Percentiles rank a stretch among this genome's conserved stretches.
These are phyloP conservation scores for Apocynum venetum DNA, from an alignment of 257 asterid species.

Conservation along the genomic window DNA sequence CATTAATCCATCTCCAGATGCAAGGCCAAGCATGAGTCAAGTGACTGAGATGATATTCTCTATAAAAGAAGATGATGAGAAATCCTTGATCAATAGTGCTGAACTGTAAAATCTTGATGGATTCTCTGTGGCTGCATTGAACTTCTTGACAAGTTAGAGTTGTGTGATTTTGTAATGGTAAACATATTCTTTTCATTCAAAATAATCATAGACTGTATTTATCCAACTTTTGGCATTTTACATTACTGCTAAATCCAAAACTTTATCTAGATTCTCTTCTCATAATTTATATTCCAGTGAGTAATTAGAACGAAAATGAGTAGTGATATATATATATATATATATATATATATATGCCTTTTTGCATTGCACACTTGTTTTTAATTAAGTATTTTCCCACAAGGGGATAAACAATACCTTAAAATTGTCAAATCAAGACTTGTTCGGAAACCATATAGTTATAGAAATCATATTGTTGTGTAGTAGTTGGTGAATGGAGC, in stretches of 20 bases:
- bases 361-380: too few species aligned
- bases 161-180: not conserved
- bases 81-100: constrained; percentile 20
- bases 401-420: not conserved
- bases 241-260: not conserved
- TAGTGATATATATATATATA: too few species aligned
- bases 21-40: constrained; percentile 48
- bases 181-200: not conserved
- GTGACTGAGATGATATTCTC: constrained; percentile 44
- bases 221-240: not conserved
- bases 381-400: too few species aligned
- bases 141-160: not conserved
- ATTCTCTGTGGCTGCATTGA: not conserved
- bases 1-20: constrained; percentile 34
- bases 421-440: not conserved
- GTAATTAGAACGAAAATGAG: too few species aligned
- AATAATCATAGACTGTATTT: not conserved
- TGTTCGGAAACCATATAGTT: not conserved
- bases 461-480: not conserved
- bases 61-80: constrained; percentile 53
- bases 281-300: not conserved
- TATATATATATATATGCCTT: too few species aligned
- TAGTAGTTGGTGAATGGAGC: not conserved
- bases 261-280: not conserved
- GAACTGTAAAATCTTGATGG: constrained; percentile 6